Evolutionary conservation across 2,329 filamentous ascomycete species (phyloP), one percentile per base, ranked within the genome.

Genomic region (Teratosphaeriaceae sp.): DNA sequence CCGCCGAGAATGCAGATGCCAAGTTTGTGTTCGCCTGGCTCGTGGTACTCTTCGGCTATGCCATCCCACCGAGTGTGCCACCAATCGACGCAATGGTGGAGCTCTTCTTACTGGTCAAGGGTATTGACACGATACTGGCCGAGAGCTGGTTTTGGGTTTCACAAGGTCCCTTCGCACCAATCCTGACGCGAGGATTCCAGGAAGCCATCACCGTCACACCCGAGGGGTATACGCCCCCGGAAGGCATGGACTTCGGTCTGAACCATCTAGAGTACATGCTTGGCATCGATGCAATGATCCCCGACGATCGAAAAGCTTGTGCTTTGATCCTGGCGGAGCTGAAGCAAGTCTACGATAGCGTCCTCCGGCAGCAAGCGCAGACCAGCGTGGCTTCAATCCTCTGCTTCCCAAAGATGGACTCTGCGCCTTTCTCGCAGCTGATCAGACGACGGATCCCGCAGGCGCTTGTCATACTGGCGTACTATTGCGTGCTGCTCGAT

Each of bases 201-300:
- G 40, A 43, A 11, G 42, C 45, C 3, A 35, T 48, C 31, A 27
- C 46, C 20, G n/a, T 35, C 35, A 24, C 40, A 21, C n/a, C 37
- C 5, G 36, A 38, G 19, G 24, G 24, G 12, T 31, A 42, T 23
- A 26, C 27, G 7, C 15, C 56, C 9, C 57, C 55, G 1, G 52
- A 59, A 24, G 52, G 52, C 21, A 52, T 59, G 46, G 56, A 58
- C 37, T 54, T 56, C 30, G 56, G 58, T 6, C 43, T 61, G 21
- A 47, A 47, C n/a, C 57, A 61, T 43, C 52, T 61, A 18, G 57
- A 60, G 38, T 60, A 52, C 47, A 58, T 61, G 56, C 50, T 61
- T 35, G 56, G 51, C 3, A 44, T 56, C 16, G 53, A 60, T 16
- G 45, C 49, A 22, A 59, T 61, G 55, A 33, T 57, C 2, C 49